A percentile compares a stretch with the other conserved stretches of the same genome.
Evolutionary conservation across 1,139 yeast genomes (phyloP).

Genomic region (Suhomyces choctaworum): DNA sequence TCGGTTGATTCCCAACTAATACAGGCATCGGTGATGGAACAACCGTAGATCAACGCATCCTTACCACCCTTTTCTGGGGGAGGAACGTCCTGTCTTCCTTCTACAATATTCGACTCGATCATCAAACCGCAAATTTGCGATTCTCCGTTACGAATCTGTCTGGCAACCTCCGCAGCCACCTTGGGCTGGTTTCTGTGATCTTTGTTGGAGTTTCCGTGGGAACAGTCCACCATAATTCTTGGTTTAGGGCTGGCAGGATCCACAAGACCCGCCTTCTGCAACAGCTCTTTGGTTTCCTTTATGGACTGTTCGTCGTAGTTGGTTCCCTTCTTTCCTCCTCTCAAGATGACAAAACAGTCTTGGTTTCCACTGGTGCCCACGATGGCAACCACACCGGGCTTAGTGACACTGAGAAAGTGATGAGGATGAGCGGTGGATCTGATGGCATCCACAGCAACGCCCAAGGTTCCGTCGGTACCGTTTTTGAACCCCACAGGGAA

Average conservation of each 20-base stretch:
- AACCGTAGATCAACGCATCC: conserved; percentile 76
- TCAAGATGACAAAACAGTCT: conserved; percentile 84
- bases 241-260: conserved; percentile 41
- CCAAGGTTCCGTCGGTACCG: conserved; percentile 92
- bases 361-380: conserved; percentile 93
- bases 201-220: conserved; percentile 93
- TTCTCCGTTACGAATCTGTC: conserved; percentile 78
- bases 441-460: conserved; percentile 92
- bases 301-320: conserved; percentile 81
- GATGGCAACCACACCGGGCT: conserved; percentile 89
- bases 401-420: conserved; percentile 91
- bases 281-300: conserved; percentile 56
- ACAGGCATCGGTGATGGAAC: conserved; percentile 96
- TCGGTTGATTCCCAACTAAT: conserved; percentile 87
- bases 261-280: conserved; percentile 52
- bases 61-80: conserved; percentile 68
- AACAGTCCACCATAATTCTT: conserved; percentile 95
- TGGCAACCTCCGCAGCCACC: conserved; percentile 79
- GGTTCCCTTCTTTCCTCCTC: conserved; percentile 95
- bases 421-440: conserved; percentile 92
- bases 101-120: conserved; percentile 91
- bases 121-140: conserved; percentile 83
- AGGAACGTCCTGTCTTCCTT: conserved; percentile 91
- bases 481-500: conserved; percentile 98
- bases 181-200: conserved; percentile 90